Evolutionary conservation across 1,284 basidiomycete species (phyloP).

Genomic region (Heterobasidion parviporum): DNA sequence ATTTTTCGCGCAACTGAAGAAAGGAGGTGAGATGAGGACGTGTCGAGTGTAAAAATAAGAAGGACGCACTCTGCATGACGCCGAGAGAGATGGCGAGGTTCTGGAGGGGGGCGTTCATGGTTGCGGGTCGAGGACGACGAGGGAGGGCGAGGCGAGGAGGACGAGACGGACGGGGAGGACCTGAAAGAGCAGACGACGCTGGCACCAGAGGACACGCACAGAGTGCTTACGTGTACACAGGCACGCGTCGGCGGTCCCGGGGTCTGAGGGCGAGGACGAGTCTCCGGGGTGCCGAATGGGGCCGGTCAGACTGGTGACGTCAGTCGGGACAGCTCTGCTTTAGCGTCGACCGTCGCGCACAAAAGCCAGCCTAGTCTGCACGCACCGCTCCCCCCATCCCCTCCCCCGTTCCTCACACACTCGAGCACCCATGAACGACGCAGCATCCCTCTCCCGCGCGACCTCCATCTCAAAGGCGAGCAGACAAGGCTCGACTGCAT

Average conservation of each 20-base stretch:
- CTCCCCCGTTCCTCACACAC: not conserved
- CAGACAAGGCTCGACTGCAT: constrained; percentile 58
- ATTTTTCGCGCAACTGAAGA: constrained; percentile 78
- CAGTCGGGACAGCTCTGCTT: no score
- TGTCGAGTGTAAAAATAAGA: constrained; percentile 4
- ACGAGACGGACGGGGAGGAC: not conserved
- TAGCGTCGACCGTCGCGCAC: no score
- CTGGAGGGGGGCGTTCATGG: constrained; percentile 14
- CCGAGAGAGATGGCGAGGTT: constrained; percentile 84
- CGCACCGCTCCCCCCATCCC: no score
- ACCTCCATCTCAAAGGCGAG: constrained; percentile 63
- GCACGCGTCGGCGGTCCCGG: no score
- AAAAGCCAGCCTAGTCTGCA: no score
- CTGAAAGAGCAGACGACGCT: not conserved
- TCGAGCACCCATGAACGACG: constrained; percentile 31
- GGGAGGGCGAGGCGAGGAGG: not conserved
- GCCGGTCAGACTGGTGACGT: no score
- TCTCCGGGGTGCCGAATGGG: no score
- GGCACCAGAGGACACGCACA: not conserved
- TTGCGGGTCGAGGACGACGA: not conserved
- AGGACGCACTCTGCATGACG: constrained; percentile 74
- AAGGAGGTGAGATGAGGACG: not conserved
- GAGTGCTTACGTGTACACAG: no score
- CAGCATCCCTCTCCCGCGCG: constrained; percentile 51
- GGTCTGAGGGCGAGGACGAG: no score